Evolutionary conservation across 148 eudicot species (phyloP).

Genomic region (Arbutus unedo): DNA sequence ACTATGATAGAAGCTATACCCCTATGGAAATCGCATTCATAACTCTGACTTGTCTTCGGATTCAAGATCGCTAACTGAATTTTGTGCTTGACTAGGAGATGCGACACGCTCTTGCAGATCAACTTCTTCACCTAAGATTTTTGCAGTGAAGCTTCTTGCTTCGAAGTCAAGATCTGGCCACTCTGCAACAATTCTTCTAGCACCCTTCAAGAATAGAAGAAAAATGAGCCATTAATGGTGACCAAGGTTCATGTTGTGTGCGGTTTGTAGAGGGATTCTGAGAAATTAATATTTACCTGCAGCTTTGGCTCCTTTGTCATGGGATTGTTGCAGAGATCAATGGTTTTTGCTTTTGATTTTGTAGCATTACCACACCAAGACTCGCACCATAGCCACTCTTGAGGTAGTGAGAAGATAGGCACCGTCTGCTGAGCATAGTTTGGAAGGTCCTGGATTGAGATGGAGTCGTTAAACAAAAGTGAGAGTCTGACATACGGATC

Average conservation of each 20-base stretch:
- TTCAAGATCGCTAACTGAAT: neutral
- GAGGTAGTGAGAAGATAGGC: slow-evolving; percentile 94
- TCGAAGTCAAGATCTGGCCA: slow-evolving; percentile 86
- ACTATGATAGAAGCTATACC: neutral
- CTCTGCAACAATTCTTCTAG: slow-evolving; percentile 82
- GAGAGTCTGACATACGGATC: too few species aligned
- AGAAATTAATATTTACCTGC: slow-evolving; percentile 48
- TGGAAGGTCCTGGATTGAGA: slow-evolving; percentile 77
- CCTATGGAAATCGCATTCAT: slow-evolving; percentile 22
- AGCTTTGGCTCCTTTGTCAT: slow-evolving; percentile 99
- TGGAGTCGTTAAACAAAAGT: neutral
- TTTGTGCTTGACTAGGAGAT: slow-evolving; percentile 26
- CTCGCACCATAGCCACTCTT: slow-evolving; percentile 99
- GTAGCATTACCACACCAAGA: slow-evolving; percentile 98
- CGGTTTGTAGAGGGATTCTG: neutral
- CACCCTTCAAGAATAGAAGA: slow-evolving; percentile 50
- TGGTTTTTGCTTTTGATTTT: slow-evolving; percentile 86
- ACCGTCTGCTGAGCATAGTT: slow-evolving; percentile 97
- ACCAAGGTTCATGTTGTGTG: neutral
- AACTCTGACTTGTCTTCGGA: slow-evolving; percentile 62
- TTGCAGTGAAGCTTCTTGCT: slow-evolving; percentile 77
- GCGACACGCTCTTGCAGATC: slow-evolving; percentile 36
- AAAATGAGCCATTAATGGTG: neutral
- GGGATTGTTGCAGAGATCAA: slow-evolving; percentile 95
- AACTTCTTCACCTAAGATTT: slow-evolving; percentile 63